Conservation (phyloP, 2,329 filamentous ascomycete genomes). For the Bisporella sp. region DNA sequence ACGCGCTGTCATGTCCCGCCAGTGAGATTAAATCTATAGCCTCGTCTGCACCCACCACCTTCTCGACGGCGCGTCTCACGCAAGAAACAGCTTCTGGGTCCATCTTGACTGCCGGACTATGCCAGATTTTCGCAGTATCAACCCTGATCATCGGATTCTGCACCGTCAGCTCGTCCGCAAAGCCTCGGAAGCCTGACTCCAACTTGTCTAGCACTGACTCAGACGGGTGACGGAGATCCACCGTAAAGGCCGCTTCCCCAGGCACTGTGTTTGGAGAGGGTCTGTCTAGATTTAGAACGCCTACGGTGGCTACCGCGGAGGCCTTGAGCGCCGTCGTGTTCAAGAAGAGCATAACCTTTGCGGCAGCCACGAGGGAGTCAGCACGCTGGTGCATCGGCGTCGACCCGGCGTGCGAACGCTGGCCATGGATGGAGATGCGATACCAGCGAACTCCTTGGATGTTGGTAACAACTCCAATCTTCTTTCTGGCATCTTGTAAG, state of each 20-base stretch:
- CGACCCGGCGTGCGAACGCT: slow-evolving; percentile 20
- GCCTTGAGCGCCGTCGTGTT: slow-evolving; percentile 12
- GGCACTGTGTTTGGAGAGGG: slow-evolving; percentile 18
- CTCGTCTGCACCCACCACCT: slow-evolving; percentile 11
- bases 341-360: slow-evolving; percentile 16
- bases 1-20: slow-evolving; percentile 21
- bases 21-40: slow-evolving; percentile 22
- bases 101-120: slow-evolving; percentile 12
- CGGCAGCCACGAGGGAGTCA: slow-evolving; percentile 52
- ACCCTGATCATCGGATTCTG: not conserved
- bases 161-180: not conserved
- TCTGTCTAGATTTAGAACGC: slow-evolving; percentile 17
- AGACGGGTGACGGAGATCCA: slow-evolving; percentile 18
- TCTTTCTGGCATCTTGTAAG: slow-evolving; percentile 54
- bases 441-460: slow-evolving; percentile 63
- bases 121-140: not conserved
- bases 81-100: slow-evolving; percentile 1
- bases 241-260: slow-evolving; percentile 18
- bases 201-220: slow-evolving; percentile 2
- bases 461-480: slow-evolving; percentile 62
- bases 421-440: slow-evolving; percentile 50
- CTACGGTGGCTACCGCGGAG: slow-evolving; percentile 20
- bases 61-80: slow-evolving; percentile 16
- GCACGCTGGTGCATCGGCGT: slow-evolving; percentile 47
- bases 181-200: not conserved